phyloP scores from a whole-genome alignment of 768 basidiomycete genomes.

The Tylopilus sp. region DNA sequence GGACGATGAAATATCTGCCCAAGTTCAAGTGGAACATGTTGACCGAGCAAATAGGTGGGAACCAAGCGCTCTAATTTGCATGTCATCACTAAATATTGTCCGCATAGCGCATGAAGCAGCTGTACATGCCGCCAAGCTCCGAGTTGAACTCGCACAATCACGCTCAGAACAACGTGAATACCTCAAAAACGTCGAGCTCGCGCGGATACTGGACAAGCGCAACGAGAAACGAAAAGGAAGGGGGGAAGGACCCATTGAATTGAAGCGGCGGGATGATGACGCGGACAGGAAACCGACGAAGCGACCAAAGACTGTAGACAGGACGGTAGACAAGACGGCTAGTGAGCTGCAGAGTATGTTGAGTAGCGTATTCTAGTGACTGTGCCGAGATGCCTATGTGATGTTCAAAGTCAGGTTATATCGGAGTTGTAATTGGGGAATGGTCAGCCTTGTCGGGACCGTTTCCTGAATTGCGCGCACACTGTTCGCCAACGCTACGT shows the following conservation, averaged over 20 bases:
- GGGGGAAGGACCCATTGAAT: slow-evolving; percentile 44
- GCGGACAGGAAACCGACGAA: slow-evolving; percentile 13
- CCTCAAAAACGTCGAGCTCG: slow-evolving; percentile 90
- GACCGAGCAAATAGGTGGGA: slow-evolving; percentile 95
- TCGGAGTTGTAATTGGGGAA: slow-evolving; percentile 22
- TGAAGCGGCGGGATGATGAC: slow-evolving; percentile 15
- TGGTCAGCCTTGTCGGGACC: slow-evolving; percentile 10
- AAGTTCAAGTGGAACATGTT: slow-evolving; percentile 99
- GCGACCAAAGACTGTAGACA: slow-evolving; percentile 8
- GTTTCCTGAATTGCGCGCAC: slow-evolving; percentile 61
- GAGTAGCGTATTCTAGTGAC: slow-evolving; percentile 47
- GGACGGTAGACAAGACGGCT: not conserved
- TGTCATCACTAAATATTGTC: slow-evolving; percentile 7
- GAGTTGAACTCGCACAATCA: slow-evolving; percentile 87
- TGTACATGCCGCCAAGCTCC: slow-evolving; percentile 82
- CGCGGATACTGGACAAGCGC: slow-evolving; percentile 81
- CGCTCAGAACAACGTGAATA: slow-evolving; percentile 89
- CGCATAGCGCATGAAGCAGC: slow-evolving; percentile 86
- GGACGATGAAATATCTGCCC: slow-evolving; percentile 99
- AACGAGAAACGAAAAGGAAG: slow-evolving; percentile 59
- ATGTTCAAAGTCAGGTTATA: slow-evolving; percentile 16
- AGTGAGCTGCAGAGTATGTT: slow-evolving; percentile 42
- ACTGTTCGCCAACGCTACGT: slow-evolving; percentile 40
- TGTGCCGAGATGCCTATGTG: slow-evolving; percentile 12
- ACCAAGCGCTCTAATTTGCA: not conserved